Evolutionary conservation across 2,329 filamentous ascomycete genomes (phyloP), one percentile per base, ranked within the genome.

Genomic region (Penicillium sp.): DNA sequence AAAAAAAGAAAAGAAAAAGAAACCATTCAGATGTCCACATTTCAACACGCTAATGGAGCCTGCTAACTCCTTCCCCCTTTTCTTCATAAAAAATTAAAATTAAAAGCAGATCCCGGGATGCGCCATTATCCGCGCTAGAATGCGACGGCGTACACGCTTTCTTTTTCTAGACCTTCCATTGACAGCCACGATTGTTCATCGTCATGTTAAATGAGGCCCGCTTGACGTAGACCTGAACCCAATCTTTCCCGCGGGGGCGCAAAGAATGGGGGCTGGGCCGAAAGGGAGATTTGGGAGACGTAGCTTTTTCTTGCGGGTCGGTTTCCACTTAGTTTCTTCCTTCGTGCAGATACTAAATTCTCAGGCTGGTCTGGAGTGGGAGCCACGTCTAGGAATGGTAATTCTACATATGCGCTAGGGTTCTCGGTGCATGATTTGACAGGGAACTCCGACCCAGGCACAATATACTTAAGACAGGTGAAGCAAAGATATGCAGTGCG

Each of bases 381-480:
- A 31, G 14, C 13, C 19, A 8, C 9, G 33, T 16, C 13, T n/a
- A 19, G n/a, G n/a, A 19, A 46, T 16, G 22, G 43, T 7, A 39
- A 39, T 39, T 19, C 8, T 39, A 39, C 11, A 14, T 27, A 26
- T 26, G 21, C 24, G 43, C 43, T 27, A 46, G 27, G 39, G 43
- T 54, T 45, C 41, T 35, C 31, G 33, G 29, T 26, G 51, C 46
- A 49, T 48, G 57, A 58, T 58, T 56, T 60, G 57, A 60, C 46
- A 58, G 27, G 50, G 55, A 11, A 31, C 29, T 13, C 11, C 4
- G 29, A 31, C 10, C 11, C 1, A 31, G 29, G 29, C 29, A 31
- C 29, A 43, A 41, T 51, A 41, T 13, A 46, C 26, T 55, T 55
- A 54, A 11, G 19, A 45, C 43, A 31, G 21, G 52, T 53, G 58